Percentiles rank a stretch among this genome's conserved stretches.
Evolutionary conservation across 2,329 filamentous ascomycete species (phyloP).

Genomic region (Fusarium guadeloupense): DNA sequence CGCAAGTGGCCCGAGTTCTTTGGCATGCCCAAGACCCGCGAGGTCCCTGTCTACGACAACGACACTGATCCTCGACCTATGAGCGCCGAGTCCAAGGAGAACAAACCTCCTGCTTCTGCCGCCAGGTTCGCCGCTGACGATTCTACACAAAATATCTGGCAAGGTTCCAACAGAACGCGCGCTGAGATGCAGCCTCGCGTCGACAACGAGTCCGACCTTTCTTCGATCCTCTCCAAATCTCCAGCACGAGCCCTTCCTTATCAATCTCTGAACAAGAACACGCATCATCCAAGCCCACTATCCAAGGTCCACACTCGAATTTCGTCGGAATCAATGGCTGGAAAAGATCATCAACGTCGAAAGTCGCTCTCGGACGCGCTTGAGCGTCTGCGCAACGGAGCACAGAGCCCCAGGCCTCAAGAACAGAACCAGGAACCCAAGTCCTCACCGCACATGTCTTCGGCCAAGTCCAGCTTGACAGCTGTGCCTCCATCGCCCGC

Average conservation of each 20-base stretch:
- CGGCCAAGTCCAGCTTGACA: conserved; percentile 53
- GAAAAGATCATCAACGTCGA: conserved; percentile 39
- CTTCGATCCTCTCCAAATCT: conserved; percentile 55
- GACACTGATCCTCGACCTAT: conserved; percentile 50
- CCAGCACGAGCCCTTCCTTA: conserved; percentile 45
- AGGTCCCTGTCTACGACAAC: conserved; percentile 44
- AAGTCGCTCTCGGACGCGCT: conserved; percentile 49
- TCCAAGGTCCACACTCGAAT: conserved; percentile 48
- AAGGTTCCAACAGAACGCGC: conserved; percentile 53
- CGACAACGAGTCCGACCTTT: conserved; percentile 62
- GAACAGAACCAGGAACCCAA: conserved; percentile 41
- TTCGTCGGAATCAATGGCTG: conserved; percentile 42
- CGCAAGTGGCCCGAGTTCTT: conserved; percentile 65
- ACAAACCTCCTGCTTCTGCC: conserved; percentile 50
- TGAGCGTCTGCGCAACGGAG: conserved; percentile 49
- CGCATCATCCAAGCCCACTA: conserved; percentile 51
- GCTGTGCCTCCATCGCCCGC: conserved; percentile 53
- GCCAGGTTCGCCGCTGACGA: conserved; percentile 54
- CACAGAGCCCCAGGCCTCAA: conserved; percentile 44
- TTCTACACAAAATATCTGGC: conserved; percentile 54
- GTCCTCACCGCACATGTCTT: conserved; percentile 50
- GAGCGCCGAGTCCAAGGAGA: conserved; percentile 56
- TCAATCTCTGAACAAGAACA: conserved; percentile 40
- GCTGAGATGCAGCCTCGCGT: conserved; percentile 64
- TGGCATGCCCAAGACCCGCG: conserved; percentile 50